Evolutionary conservation across 2,329 filamentous ascomycete genomes (phyloP).

Genomic region (Stenocarpella maydis): DNA sequence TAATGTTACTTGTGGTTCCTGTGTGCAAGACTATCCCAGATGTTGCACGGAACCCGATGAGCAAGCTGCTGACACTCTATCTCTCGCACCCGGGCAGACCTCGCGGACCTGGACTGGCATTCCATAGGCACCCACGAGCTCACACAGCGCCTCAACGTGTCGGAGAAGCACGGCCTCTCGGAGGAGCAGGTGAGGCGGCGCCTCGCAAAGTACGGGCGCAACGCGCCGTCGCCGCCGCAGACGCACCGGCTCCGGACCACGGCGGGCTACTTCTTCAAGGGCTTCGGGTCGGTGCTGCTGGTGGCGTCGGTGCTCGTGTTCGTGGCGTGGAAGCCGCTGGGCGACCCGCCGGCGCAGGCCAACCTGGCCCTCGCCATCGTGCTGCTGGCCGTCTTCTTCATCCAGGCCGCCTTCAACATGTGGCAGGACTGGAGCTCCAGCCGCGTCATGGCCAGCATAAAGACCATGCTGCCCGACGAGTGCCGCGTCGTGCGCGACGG

Average conservation of each 20-base stretch:
- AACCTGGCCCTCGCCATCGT: slow-evolving; percentile 80
- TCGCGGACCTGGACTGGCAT: slow-evolving; percentile 74
- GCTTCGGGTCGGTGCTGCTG: slow-evolving; percentile 77
- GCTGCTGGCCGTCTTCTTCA: slow-evolving; percentile 72
- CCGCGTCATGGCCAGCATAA: slow-evolving; percentile 81
- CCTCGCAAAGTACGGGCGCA: slow-evolving; percentile 69
- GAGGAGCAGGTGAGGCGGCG: slow-evolving; percentile 63
- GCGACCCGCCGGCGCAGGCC: slow-evolving; percentile 72
- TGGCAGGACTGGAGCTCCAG: slow-evolving; percentile 81
- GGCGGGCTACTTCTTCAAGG: slow-evolving; percentile 77
- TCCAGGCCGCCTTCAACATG: slow-evolving; percentile 74
- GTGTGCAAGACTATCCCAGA: neutral
- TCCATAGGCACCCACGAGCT: slow-evolving; percentile 65
- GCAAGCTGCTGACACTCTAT: slow-evolving; percentile 36
- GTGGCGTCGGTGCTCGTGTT: slow-evolving; percentile 76
- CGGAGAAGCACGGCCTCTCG: slow-evolving; percentile 66
- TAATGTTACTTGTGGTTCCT: neutral
- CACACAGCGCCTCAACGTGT: slow-evolving; percentile 65
- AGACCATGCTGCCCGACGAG: slow-evolving; percentile 79
- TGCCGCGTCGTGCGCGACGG: slow-evolving; percentile 72
- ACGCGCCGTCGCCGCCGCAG: slow-evolving; percentile 71
- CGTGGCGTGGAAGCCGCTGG: slow-evolving; percentile 78
- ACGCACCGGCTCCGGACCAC: slow-evolving; percentile 66
- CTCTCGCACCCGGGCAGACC: slow-evolving; percentile 54
- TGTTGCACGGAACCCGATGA: too few relatives aligned